phyloP scores from a whole-genome alignment of 106 monocot genomes.

The Dendrobium huoshanense region DNA sequence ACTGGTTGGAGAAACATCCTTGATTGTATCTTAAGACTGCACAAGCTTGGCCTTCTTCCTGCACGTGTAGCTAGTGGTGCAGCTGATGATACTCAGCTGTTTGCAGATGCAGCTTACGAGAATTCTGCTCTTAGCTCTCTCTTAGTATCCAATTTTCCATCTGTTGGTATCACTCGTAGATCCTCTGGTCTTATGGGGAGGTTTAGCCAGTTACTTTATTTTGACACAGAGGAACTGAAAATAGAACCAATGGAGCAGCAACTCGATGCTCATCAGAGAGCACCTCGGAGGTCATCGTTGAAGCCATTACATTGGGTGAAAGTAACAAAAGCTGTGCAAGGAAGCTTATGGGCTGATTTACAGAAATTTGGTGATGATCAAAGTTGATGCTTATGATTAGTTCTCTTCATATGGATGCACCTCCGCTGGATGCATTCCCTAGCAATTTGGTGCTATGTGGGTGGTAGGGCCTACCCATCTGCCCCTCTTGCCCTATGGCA shows the following conservation, averaged over 20 bases:
- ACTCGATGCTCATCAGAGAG: slow-evolving; percentile 44
- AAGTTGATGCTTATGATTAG: slow-evolving; percentile 4
- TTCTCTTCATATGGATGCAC: not conserved
- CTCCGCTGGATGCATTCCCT: not conserved
- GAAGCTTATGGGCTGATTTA: slow-evolving; percentile 96
- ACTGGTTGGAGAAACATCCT: slow-evolving; percentile 65
- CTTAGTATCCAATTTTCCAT: slow-evolving; percentile 27
- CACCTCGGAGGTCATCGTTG: slow-evolving; percentile 53
- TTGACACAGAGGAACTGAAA: slow-evolving; percentile 56
- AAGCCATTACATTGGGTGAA: slow-evolving; percentile 98
- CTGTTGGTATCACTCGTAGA: slow-evolving; percentile 28
- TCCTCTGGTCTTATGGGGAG: slow-evolving; percentile 63
- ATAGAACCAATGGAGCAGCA: slow-evolving; percentile 66
- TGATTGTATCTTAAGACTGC: slow-evolving; percentile 60
- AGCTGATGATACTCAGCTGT: slow-evolving; percentile 39
- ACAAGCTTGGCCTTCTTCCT: slow-evolving; percentile 65
- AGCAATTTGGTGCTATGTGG: not conserved
- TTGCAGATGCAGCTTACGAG: slow-evolving; percentile 26
- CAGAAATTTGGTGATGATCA: slow-evolving; percentile 62
- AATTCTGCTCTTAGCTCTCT: slow-evolving; percentile 30
- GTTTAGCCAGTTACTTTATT: slow-evolving; percentile 56
- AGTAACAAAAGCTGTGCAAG: slow-evolving; percentile 88
- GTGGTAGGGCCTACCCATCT: not conserved
- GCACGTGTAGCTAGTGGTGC: slow-evolving; percentile 50
- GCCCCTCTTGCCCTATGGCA: not conserved